phyloP scores from a whole-genome alignment of 2,329 filamentous ascomycete species.

The Calonectria pseudoreteaudii region DNA sequence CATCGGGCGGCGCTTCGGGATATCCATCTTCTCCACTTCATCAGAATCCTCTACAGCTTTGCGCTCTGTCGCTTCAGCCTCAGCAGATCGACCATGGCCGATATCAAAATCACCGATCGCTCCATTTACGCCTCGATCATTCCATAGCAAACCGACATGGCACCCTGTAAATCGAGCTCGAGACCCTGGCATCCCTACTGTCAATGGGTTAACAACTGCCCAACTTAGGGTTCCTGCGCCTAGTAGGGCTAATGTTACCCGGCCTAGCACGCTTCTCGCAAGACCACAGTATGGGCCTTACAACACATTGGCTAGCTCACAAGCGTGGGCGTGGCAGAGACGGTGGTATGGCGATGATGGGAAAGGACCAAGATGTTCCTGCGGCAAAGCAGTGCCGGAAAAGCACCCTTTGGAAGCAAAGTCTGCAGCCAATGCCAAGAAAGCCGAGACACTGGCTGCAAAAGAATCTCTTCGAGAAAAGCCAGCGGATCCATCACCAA shows the following conservation, averaged over 20 bases:
- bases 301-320: background rate
- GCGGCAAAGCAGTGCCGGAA: constrained; percentile 36
- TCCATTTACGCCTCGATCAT: constrained; percentile 16
- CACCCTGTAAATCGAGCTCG: constrained; percentile 11
- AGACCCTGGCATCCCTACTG: background rate
- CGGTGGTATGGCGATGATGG: constrained; percentile 34
- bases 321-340: constrained; percentile 25
- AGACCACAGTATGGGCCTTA: background rate
- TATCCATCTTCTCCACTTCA: constrained; percentile 40
- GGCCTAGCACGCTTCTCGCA: constrained; percentile 17
- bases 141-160: constrained; percentile 25
- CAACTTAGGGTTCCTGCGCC: constrained; percentile 14
- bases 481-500: constrained; percentile 16
- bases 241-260: constrained; percentile 12
- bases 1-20: constrained; percentile 50
- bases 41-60: constrained; percentile 35
- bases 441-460: constrained; percentile 20
- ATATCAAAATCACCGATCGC: constrained; percentile 19
- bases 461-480: constrained; percentile 27
- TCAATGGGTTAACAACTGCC: constrained; percentile 1
- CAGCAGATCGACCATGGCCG: constrained; percentile 26
- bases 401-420: constrained; percentile 13
- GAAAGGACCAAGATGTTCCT: constrained; percentile 38
- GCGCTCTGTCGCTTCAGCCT: constrained; percentile 26
- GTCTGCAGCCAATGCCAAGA: constrained; percentile 30